phyloP scores from a whole-genome alignment of 148 eudicot genomes.

The Salicornia ramosissima region DNA sequence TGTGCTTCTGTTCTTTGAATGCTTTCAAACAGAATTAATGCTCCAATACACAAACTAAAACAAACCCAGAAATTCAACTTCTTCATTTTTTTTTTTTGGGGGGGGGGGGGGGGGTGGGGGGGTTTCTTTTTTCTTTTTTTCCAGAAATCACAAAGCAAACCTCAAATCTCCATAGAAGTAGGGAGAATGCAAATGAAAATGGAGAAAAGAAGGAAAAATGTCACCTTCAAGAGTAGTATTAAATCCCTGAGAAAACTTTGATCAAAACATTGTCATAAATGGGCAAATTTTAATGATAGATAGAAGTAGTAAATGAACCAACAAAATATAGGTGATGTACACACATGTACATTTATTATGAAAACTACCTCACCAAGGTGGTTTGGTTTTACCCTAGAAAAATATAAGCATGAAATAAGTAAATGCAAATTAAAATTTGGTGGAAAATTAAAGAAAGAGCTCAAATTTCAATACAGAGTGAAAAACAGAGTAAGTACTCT shows the following conservation, averaged over 20 bases:
- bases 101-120: too few relatives aligned
- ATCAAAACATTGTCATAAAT: not conserved
- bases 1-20: slow-evolving; percentile 44
- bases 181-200: slow-evolving; percentile 7
- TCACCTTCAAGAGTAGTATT: slow-evolving; percentile 7
- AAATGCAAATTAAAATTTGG: not conserved
- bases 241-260: not conserved
- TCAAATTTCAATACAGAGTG: slow-evolving; percentile 16
- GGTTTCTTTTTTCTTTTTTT: not conserved
- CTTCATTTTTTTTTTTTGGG: slow-evolving; percentile 28
- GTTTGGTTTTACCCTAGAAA: slow-evolving; percentile 1
- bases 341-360: slow-evolving; percentile 9
- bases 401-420: not conserved
- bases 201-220: slow-evolving; percentile 5
- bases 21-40: slow-evolving; percentile 25
- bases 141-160: not conserved
- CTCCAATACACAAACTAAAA: slow-evolving; percentile 28
- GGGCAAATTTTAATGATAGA: not conserved
- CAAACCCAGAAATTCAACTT: slow-evolving; percentile 22
- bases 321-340: slow-evolving; percentile 7
- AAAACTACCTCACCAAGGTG: not conserved
- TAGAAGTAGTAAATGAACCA: slow-evolving; percentile 20
- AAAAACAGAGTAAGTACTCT: slow-evolving; percentile 5
- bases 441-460: not conserved
- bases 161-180: slow-evolving; percentile 16